These are phyloP conservation scores for Podospora pseudocomata DNA, from an alignment of 495 filamentous ascomycete genomes.

Conservation along the genomic window DNA sequence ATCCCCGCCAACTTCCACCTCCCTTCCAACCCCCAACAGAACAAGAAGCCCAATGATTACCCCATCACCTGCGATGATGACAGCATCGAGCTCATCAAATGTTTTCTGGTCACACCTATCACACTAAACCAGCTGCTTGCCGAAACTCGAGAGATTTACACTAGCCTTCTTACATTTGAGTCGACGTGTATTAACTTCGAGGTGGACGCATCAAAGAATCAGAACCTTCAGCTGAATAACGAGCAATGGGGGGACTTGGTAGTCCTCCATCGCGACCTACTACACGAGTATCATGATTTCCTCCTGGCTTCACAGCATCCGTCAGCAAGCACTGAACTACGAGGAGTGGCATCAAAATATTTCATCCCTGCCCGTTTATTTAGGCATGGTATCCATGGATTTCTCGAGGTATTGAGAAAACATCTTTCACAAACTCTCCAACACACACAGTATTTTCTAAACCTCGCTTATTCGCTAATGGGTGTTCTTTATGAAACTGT, in stretches of 20 bases:
- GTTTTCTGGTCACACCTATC: slow-evolving; percentile 63
- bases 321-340: slow-evolving; percentile 56
- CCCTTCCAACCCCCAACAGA: too few relatives aligned
- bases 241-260: slow-evolving; percentile 72
- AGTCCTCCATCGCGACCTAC: slow-evolving; percentile 62
- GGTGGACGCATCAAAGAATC: slow-evolving; percentile 41
- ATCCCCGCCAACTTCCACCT: too few relatives aligned
- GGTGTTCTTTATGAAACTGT: slow-evolving; percentile 73
- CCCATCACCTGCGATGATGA: slow-evolving; percentile 10
- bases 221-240: slow-evolving; percentile 45
- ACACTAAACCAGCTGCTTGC: slow-evolving; percentile 69
- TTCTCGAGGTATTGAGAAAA: slow-evolving; percentile 68
- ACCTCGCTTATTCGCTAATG: slow-evolving; percentile 78
- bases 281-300: slow-evolving; percentile 76
- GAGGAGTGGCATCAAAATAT: slow-evolving; percentile 62
- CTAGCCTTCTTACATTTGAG: slow-evolving; percentile 73
- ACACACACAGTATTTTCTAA: slow-evolving; percentile 78
- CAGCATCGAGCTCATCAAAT: slow-evolving; percentile 37
- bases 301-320: slow-evolving; percentile 75
- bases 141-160: slow-evolving; percentile 72
- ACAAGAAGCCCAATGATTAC: too few relatives aligned
- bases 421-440: slow-evolving; percentile 66
- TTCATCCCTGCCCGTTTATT: slow-evolving; percentile 81
- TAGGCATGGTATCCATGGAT: slow-evolving; percentile 59
- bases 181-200: slow-evolving; percentile 72